Percentiles rank a stretch among this genome's conserved stretches.
Evolutionary conservation across 1,284 basidiomycete species (phyloP).

Genomic region (Leccinum griseonigrum): DNA sequence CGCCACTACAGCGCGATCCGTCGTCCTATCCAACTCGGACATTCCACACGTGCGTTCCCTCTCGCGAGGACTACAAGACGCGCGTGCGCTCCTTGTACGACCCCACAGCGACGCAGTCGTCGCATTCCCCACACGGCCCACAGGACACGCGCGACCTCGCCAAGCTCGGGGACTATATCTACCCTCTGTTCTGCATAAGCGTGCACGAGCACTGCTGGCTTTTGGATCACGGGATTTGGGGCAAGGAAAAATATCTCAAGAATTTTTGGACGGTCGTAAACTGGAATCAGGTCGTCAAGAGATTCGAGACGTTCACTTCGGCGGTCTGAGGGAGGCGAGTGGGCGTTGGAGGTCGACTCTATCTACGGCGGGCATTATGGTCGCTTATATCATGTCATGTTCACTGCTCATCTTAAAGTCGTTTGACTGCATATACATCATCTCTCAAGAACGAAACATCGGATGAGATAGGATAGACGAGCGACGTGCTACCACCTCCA

Average conservation of each 20-base stretch:
- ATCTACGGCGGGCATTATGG: constrained; percentile 1
- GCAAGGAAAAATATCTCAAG: constrained; percentile 86
- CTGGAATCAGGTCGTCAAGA: constrained; percentile 69
- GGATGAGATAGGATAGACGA: background rate
- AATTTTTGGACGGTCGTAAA: constrained; percentile 89
- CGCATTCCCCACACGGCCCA: constrained; percentile 31
- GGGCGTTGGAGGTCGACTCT: constrained; percentile 4
- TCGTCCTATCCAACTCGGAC: constrained; percentile 19
- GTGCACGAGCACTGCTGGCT: constrained; percentile 94
- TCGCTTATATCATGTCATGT: constrained; percentile 4
- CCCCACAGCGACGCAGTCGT: constrained; percentile 20
- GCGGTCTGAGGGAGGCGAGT: constrained; percentile 9
- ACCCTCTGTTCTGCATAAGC: constrained; percentile 82
- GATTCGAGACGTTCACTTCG: constrained; percentile 26
- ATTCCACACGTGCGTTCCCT: constrained; percentile 24
- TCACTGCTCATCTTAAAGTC: constrained; percentile 21
- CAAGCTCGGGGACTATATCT: constrained; percentile 54
- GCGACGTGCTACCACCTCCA: constrained; percentile 62
- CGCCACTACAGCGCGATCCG: constrained; percentile 13
- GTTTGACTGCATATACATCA: constrained; percentile 10
- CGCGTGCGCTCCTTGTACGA: constrained; percentile 26
- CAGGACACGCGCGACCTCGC: constrained; percentile 21
- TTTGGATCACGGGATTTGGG: constrained; percentile 91
- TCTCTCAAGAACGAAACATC: background rate
- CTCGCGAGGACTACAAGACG: constrained; percentile 10